Base-by-base conservation (phyloP, 2,329 filamentous ascomycete genomes). In the Microdochium trichocladiopsis region DNA sequence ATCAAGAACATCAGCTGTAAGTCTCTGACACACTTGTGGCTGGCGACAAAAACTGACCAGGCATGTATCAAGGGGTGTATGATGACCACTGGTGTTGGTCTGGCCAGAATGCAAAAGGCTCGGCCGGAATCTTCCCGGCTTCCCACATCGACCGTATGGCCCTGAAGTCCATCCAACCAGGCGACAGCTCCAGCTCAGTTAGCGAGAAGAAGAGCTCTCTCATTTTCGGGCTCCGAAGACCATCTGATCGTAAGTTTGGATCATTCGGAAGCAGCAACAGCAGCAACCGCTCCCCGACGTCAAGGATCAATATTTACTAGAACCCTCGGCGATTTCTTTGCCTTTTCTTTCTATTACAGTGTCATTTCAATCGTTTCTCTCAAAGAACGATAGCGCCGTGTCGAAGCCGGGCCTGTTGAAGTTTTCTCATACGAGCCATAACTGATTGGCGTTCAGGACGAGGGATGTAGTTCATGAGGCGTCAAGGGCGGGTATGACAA, bases 1-100 rank as follows among this genome's bases (percentile, higher is more conserved):
- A 85, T 87, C 16, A 82, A 76, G 57, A 89, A 85, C 67, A 89
- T 68, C 47, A 60, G 64, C 43, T 66, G 65, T 67, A 56, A 61
- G 65, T 60, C 16, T 12, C 6, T 14, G 22, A n/a, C n/a, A n/a
- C n/a, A n/a, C n/a, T n/a, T n/a, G n/a, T n/a, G n/a, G n/a, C n/a
- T n/a, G n/a, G n/a, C n/a, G n/a, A n/a, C n/a, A n/a, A n/a, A n/a
- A 47, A 48, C 14, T 12, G 25, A 25, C 25, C 14, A 9, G 25
- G 48, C 41, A 12, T 11, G 36, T 6, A 6, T 37, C 3, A 10
- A 67, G 65, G 63, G 62, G 56, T 61, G 8, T 65, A 65, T 28
- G 52, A 53, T 4, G 65, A 66, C 25, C 64, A 67, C 49, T 67
- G 64, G 64, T 67, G 64, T 54, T 67, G 63, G 63, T 67, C 64